Conservation (phyloP, 176 grass and related monocot species). For the Coix lacrymajobi region DNA sequence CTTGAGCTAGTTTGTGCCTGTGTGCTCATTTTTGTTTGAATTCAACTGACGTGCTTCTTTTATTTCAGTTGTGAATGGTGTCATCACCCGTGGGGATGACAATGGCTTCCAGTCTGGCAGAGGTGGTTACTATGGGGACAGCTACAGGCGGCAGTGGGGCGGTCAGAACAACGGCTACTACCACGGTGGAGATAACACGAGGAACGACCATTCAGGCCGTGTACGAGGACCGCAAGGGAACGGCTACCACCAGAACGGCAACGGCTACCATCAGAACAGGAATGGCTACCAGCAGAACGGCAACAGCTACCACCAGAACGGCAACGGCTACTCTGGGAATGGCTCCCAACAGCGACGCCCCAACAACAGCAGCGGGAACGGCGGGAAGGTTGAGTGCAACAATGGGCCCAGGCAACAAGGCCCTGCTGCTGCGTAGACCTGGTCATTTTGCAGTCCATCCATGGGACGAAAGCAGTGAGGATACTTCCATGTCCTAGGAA, state of each 20-base stretch:
- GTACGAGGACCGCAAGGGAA: constrained; percentile 24
- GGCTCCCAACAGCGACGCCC: not conserved
- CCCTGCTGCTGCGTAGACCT: not conserved
- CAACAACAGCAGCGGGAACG: not conserved
- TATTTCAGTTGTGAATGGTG: constrained; percentile 59
- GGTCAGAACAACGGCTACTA: constrained; percentile 39
- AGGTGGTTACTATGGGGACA: constrained; percentile 39
- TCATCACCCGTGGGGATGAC: constrained; percentile 27
- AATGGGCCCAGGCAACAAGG: constrained; percentile 30
- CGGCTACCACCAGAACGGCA: not conserved
- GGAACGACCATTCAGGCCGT: constrained; percentile 30
- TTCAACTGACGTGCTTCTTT: not conserved
- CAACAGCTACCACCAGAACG: constrained; percentile 16
- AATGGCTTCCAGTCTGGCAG: constrained; percentile 50
- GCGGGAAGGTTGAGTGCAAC: not conserved
- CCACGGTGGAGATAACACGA: not conserved
- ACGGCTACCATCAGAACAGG: not conserved
- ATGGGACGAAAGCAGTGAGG: not conserved
- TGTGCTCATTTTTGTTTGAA: not conserved
- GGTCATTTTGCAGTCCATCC: constrained; percentile 1
- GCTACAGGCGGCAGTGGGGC: constrained; percentile 33
- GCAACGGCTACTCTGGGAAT: not conserved
- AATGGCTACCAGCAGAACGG: not conserved
- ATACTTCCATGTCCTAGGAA: not conserved
- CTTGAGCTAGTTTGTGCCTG: not conserved